Evolutionary conservation across 106 monocot genomes (phyloP).

Genomic region (Phalaenopsis aphrodite): DNA sequence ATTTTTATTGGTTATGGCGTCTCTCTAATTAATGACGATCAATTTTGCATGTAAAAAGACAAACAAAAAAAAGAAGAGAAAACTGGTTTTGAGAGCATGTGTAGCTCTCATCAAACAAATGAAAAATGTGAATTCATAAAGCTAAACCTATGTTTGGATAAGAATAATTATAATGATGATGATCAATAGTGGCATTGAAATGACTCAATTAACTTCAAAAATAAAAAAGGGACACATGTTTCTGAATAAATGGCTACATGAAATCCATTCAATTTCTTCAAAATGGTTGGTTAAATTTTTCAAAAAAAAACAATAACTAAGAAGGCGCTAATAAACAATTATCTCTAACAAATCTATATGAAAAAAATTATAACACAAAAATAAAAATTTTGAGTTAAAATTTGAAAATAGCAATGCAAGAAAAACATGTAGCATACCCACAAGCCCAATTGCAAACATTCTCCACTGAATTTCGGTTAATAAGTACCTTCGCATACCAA

Average conservation of each 20-base stretch:
- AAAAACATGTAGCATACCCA: conserved; percentile 42
- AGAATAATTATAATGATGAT: neutral
- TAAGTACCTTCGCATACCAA: conserved; percentile 16
- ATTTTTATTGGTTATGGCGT: no score
- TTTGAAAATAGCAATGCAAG: neutral
- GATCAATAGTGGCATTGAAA: neutral
- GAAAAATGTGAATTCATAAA: neutral
- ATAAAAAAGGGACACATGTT: neutral
- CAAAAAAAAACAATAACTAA: neutral
- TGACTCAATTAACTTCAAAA: neutral
- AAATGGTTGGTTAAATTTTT: neutral
- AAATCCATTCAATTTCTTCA: neutral
- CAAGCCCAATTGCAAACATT: conserved; percentile 73
- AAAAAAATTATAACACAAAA: neutral
- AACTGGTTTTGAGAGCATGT: neutral
- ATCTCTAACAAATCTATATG: neutral
- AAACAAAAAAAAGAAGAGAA: no score
- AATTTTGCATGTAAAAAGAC: no score
- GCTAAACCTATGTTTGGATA: neutral
- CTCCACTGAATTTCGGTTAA: conserved; percentile 52
- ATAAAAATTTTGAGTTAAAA: neutral
- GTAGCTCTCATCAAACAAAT: neutral
- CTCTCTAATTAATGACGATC: no score
- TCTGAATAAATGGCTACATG: neutral
- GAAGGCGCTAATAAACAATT: neutral